Evolutionary conservation across 108 stramenopile genomes (phyloP).

Genomic region (Craspedostauros australis): DNA sequence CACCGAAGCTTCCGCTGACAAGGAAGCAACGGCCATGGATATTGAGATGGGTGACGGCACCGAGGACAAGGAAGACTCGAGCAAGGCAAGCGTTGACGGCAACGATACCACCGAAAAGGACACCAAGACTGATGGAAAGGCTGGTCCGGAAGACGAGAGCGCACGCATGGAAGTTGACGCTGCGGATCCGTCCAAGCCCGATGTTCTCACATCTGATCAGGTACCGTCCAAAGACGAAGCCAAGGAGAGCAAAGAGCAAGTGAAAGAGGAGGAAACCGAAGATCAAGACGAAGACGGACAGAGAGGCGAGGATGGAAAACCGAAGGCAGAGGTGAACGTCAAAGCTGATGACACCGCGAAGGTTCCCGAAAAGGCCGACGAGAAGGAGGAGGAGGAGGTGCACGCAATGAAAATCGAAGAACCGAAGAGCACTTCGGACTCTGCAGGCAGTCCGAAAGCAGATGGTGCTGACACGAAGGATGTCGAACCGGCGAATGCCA

Average conservation of each 20-base stretch:
- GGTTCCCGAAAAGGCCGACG: neutral
- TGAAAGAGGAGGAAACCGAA: neutral
- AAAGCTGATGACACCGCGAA: neutral
- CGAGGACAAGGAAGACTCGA: too few relatives aligned
- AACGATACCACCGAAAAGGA: too few relatives aligned
- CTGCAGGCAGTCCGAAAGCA: neutral
- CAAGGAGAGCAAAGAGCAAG: constrained; percentile 1
- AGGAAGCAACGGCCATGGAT: neutral
- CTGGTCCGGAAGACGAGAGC: too few relatives aligned
- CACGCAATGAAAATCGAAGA: neutral
- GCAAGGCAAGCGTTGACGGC: too few relatives aligned
- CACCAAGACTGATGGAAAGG: too few relatives aligned
- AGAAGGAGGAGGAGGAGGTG: neutral
- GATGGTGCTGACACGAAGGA: neutral
- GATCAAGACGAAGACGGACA: neutral
- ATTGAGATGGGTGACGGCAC: neutral
- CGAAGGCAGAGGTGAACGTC: neutral
- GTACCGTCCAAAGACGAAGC: constrained; percentile 3
- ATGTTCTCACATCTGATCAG: neutral
- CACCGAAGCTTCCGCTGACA: neutral
- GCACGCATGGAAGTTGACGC: too few relatives aligned
- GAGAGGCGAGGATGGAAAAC: neutral
- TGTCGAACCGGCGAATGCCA: neutral
- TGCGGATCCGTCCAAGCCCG: too few relatives aligned
- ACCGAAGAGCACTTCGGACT: neutral